These are phyloP conservation scores for Ettlia oleoabundans DNA, from an alignment of 139 green algal species.

Conservation along the genomic window DNA sequence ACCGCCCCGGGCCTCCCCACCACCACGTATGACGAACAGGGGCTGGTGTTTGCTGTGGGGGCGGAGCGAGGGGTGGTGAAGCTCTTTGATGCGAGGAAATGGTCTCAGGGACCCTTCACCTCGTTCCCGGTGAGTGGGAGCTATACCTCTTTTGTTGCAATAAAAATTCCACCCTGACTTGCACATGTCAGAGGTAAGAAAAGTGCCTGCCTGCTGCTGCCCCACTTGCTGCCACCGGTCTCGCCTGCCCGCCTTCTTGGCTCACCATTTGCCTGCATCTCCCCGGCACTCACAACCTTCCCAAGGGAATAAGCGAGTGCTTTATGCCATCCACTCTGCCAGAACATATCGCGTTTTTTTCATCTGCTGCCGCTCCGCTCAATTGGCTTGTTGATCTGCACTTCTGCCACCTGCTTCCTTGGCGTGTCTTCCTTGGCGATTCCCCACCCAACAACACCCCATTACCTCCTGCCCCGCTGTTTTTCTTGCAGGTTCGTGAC, in stretches of 20 bases:
- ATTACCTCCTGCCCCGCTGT: background rate
- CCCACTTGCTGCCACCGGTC: no score
- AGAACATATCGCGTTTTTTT: no score
- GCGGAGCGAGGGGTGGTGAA: constrained; percentile 78
- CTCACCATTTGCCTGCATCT: no score
- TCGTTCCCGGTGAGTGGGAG: constrained; percentile 74
- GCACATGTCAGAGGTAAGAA: background rate
- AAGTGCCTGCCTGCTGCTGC: background rate
- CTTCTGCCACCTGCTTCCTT: no score
- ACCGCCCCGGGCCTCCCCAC: constrained; percentile 62
- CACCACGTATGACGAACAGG: constrained; percentile 81
- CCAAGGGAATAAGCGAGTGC: no score
- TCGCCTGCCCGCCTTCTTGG: no score
- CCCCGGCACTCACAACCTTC: no score
- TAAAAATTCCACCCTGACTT: no score
- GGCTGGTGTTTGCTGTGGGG: constrained; percentile 90
- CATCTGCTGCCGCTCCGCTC: no score
- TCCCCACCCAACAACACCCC: background rate
- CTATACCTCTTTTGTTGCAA: background rate
- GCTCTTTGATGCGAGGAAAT: constrained; percentile 87
- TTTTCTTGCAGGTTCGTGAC: constrained; percentile 55
- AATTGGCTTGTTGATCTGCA: no score
- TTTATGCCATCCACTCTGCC: no score
- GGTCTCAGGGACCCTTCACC: constrained; percentile 86
- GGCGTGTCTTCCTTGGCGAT: background rate